These are phyloP conservation scores for Botrytis porri DNA, from an alignment of 2,329 filamentous ascomycete genomes.

Conservation along the genomic window DNA sequence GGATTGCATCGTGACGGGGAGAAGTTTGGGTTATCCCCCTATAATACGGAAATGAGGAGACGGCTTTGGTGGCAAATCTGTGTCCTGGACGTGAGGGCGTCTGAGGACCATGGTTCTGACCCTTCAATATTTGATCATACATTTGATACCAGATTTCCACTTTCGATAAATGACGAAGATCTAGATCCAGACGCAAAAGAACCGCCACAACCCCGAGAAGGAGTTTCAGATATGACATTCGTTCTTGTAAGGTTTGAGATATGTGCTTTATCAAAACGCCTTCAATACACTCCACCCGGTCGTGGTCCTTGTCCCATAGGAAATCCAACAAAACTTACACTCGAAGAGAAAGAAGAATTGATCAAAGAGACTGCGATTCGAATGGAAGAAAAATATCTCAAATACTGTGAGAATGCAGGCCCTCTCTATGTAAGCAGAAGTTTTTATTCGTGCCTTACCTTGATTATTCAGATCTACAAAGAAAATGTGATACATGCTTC, in stretches of 20 bases:
- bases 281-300: slow-evolving; percentile 33
- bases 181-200: slow-evolving; percentile 40
- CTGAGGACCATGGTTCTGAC: slow-evolving; percentile 62
- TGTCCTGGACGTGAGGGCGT: slow-evolving; percentile 57
- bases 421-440: slow-evolving; percentile 40
- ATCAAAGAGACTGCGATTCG: slow-evolving; percentile 34
- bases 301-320: slow-evolving; percentile 15
- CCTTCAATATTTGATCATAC: slow-evolving; percentile 55
- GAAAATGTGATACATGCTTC: background rate
- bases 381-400: slow-evolving; percentile 37
- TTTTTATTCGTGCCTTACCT: background rate
- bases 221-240: slow-evolving; percentile 42
- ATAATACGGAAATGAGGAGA: slow-evolving; percentile 58
- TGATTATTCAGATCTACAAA: background rate
- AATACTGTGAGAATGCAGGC: slow-evolving; percentile 41
- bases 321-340: slow-evolving; percentile 21
- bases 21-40: slow-evolving; percentile 54
- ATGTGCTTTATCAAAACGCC: slow-evolving; percentile 29
- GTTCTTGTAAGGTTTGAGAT: slow-evolving; percentile 40
- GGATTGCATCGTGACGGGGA: slow-evolving; percentile 55
- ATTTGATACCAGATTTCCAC: slow-evolving; percentile 56
- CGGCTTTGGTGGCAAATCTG: slow-evolving; percentile 60
- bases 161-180: slow-evolving; percentile 50
- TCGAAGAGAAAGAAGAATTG: slow-evolving; percentile 38
- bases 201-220: slow-evolving; percentile 29